Evolutionary conservation across 164 flowering plant genomes (phyloP).

Genomic region (Tetrastigma voinierianum): DNA sequence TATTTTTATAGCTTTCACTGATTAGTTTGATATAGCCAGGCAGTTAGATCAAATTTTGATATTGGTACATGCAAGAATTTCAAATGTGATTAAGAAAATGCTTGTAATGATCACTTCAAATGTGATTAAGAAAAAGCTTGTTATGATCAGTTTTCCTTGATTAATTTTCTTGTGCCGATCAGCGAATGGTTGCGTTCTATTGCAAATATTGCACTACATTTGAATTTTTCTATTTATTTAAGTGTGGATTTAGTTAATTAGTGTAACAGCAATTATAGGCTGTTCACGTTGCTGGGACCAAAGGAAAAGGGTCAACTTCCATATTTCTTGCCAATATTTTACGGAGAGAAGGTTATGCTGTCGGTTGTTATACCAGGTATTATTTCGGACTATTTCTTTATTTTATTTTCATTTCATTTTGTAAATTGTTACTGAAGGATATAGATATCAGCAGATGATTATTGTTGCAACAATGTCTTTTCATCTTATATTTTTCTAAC

Average conservation of each 20-base stretch:
- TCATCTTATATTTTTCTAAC: background rate
- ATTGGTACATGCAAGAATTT: too few relatives aligned
- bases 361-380: constrained; percentile 95
- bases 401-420: too few relatives aligned
- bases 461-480: background rate
- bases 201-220: background rate
- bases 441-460: background rate
- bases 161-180: too few relatives aligned
- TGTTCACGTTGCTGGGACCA: constrained; percentile 95
- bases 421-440: background rate
- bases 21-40: too few relatives aligned
- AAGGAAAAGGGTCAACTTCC: constrained; percentile 99
- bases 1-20: too few relatives aligned
- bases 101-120: too few relatives aligned
- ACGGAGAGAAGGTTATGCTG: constrained; percentile 76
- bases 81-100: too few relatives aligned
- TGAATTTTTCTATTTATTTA: background rate
- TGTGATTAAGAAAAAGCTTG: too few relatives aligned
- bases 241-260: constrained; percentile 7
- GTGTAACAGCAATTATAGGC: constrained; percentile 39
- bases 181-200: background rate
- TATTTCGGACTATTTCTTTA: background rate
- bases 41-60: too few relatives aligned
- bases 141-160: too few relatives aligned
- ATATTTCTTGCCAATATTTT: constrained; percentile 81